phyloP scores from a whole-genome alignment of 129 eudicot genomes.

The Saposhnikovia divaricata region DNA sequence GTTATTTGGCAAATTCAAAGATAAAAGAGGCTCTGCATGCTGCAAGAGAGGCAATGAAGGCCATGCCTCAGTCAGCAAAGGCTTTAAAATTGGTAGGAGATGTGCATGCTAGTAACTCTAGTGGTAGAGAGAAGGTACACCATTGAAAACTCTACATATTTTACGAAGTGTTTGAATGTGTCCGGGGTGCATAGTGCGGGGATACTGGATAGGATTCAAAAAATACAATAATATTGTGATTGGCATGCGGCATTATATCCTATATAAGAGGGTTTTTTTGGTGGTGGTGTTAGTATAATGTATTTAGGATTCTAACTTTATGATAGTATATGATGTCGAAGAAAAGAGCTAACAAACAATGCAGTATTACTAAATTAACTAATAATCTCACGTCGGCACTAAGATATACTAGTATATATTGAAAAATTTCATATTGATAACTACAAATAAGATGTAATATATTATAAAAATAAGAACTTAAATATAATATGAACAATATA shows the following conservation, averaged over 20 bases:
- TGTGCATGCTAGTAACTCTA: slow-evolving; percentile 82
- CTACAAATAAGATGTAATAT: not conserved
- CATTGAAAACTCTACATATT: not conserved
- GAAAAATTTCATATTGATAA: not conserved
- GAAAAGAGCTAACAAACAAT: not conserved
- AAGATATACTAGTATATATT: not conserved
- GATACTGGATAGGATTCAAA: too few relatives aligned
- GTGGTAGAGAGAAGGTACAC: slow-evolving; percentile 84
- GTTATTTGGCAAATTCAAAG: slow-evolving; percentile 81
- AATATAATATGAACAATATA: not conserved
- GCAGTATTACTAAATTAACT: not conserved
- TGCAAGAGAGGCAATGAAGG: slow-evolving; percentile 98
- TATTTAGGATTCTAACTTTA: not conserved
- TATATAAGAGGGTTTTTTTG: not conserved
- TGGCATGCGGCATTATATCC: not conserved
- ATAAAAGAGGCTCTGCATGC: slow-evolving; percentile 81
- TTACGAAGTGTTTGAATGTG: not conserved
- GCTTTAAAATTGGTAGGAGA: slow-evolving; percentile 94
- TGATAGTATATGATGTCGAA: not conserved
- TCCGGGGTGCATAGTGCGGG: not conserved
- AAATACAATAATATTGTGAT: not conserved
- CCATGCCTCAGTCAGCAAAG: slow-evolving; percentile 97
- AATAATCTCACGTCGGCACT: not conserved
- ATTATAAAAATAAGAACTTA: not conserved
- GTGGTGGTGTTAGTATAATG: not conserved